Conservation (phyloP, 2,329 filamentous ascomycete species). For the Arthrobotrys musiformis region DNA sequence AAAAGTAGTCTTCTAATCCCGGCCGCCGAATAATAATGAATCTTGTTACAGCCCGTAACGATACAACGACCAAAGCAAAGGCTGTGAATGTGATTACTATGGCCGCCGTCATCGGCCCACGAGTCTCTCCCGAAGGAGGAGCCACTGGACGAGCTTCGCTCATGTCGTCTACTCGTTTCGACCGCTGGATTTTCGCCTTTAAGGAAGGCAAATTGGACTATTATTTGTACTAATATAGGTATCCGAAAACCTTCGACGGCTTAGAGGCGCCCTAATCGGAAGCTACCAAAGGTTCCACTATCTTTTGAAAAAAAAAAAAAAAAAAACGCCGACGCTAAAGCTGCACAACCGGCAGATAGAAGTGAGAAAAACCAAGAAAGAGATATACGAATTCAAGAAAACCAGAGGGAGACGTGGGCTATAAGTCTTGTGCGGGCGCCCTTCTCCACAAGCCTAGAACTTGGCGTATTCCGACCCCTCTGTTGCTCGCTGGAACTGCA, state of each 20-base stretch:
- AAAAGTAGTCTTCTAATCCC: conserved; percentile 47
- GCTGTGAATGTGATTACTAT: conserved; percentile 46
- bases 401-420: conserved; percentile 3
- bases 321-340: conserved; percentile 28
- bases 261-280: background rate
- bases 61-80: conserved; percentile 30
- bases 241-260: background rate
- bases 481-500: background rate
- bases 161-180: background rate
- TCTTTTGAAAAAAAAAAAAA: too few relatives aligned
- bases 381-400: background rate
- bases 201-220: too few relatives aligned
- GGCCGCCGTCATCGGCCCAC: conserved; percentile 43
- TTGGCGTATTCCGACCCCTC: conserved; percentile 24
- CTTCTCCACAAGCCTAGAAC: conserved; percentile 2
- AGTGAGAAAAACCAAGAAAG: background rate
- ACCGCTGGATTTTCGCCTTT: background rate
- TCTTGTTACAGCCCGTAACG: conserved; percentile 29
- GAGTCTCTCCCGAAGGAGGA: conserved; percentile 34
- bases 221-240: background rate
- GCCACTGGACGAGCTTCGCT: conserved; percentile 9
- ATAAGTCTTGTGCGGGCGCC: conserved; percentile 2
- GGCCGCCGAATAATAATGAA: conserved; percentile 46
- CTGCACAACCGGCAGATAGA: conserved; percentile 19
- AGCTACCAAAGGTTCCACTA: conserved; percentile 5